Evolutionary conservation across 1,284 basidiomycete species (phyloP).

Genomic region (Rhodotorula sp.): DNA sequence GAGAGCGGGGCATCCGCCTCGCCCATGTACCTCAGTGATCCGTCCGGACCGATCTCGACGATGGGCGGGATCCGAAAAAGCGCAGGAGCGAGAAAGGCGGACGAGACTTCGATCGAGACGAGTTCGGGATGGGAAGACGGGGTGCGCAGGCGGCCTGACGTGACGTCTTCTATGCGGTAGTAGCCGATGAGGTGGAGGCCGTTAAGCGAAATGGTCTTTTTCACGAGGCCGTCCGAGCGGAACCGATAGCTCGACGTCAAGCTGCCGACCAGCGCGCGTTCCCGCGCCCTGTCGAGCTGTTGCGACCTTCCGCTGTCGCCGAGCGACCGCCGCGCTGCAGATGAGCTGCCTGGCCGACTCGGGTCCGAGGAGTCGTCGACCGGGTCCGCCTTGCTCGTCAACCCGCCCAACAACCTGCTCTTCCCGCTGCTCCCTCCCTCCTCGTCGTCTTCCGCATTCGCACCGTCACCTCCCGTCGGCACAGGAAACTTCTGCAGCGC

Average conservation of each 20-base stretch:
- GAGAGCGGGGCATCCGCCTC: slow-evolving; percentile 36
- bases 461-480: neutral
- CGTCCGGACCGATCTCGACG: slow-evolving; percentile 37
- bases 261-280: slow-evolving; percentile 79
- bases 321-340: neutral
- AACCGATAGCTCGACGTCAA: slow-evolving; percentile 88
- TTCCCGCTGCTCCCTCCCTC: neutral
- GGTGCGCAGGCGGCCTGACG: slow-evolving; percentile 76
- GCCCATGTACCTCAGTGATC: slow-evolving; percentile 28
- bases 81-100: slow-evolving; percentile 34
- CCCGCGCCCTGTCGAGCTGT: slow-evolving; percentile 52
- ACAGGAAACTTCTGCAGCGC: neutral
- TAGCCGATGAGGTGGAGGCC: slow-evolving; percentile 95
- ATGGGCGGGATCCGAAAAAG: slow-evolving; percentile 43
- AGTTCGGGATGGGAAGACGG: slow-evolving; percentile 88
- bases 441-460: neutral
- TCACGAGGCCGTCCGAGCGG: slow-evolving; percentile 85
- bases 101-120: slow-evolving; percentile 70
- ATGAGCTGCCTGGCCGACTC: neutral
- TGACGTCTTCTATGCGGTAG: slow-evolving; percentile 89
- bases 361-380: slow-evolving; percentile 3
- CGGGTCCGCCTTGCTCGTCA: slow-evolving; percentile 31
- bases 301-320: neutral
- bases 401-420: slow-evolving; percentile 11
- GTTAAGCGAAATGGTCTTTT: slow-evolving; percentile 62